These are phyloP conservation scores for Epichloe typhina DNA, from an alignment of 2,329 filamentous ascomycete species.

Conservation along the genomic window DNA sequence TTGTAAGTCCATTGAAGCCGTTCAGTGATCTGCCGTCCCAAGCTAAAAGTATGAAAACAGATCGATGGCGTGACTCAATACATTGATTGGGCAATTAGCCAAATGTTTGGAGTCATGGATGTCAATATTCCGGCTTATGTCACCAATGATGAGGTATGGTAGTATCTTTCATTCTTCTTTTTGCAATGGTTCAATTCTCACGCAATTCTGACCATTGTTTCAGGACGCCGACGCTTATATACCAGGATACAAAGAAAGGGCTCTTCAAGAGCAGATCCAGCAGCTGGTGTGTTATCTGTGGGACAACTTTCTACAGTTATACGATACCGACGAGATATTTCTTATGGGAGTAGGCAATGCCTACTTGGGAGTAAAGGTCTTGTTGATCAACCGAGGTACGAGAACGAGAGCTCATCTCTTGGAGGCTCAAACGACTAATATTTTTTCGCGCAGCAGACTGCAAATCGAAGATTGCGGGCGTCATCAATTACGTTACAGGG, in stretches of 20 bases:
- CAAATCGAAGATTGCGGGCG: slow-evolving; percentile 52
- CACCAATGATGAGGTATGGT: slow-evolving; percentile 44
- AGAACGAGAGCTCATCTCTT: neutral
- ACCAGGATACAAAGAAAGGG: slow-evolving; percentile 30
- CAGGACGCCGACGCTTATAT: slow-evolving; percentile 36
- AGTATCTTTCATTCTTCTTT: neutral
- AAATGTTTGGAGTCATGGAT: slow-evolving; percentile 76
- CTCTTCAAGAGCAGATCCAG: slow-evolving; percentile 46
- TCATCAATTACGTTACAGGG: slow-evolving; percentile 73
- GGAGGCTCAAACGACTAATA: neutral
- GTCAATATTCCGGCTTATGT: slow-evolving; percentile 77
- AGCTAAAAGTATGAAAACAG: slow-evolving; percentile 31
- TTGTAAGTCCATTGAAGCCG: slow-evolving; percentile 44
- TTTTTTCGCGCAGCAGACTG: slow-evolving; percentile 32
- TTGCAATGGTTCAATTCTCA: neutral
- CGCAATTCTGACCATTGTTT: neutral
- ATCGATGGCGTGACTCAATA: slow-evolving; percentile 71
- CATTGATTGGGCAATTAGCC: slow-evolving; percentile 67
- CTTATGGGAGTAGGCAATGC: slow-evolving; percentile 84
- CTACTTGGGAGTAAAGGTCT: slow-evolving; percentile 68
- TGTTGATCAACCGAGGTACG: slow-evolving; percentile 64
- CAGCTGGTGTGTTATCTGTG: slow-evolving; percentile 78
- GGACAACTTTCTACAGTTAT: slow-evolving; percentile 90
- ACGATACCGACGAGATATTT: slow-evolving; percentile 60
- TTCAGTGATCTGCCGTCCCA: neutral